Conservation (phyloP, 2,329 filamentous ascomycete genomes). For the Pyrenophora seminiperda region DNA sequence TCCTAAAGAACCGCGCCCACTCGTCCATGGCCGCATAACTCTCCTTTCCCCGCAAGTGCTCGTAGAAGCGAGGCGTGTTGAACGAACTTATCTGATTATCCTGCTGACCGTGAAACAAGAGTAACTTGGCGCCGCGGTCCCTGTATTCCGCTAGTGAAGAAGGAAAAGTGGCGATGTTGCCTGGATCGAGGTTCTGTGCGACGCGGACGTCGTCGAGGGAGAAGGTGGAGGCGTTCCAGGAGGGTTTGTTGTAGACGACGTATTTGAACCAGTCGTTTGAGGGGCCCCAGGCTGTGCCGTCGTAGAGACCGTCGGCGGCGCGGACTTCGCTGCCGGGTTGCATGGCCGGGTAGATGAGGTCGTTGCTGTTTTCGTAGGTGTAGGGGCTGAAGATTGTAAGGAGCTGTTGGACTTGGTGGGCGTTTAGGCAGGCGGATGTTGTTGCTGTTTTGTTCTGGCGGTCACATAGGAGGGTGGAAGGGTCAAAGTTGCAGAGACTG, state of each 20-base stretch:
- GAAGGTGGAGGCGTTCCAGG: slow-evolving; percentile 29
- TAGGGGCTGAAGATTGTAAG: slow-evolving; percentile 51
- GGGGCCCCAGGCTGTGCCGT: slow-evolving; percentile 46
- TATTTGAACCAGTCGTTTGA: slow-evolving; percentile 54
- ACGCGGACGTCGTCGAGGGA: slow-evolving; percentile 29
- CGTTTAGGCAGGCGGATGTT: slow-evolving; percentile 51
- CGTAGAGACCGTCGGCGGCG: slow-evolving; percentile 46
- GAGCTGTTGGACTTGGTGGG: slow-evolving; percentile 52
- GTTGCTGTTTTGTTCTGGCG: slow-evolving; percentile 15
- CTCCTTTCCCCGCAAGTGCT: slow-evolving; percentile 41
- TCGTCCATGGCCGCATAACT: slow-evolving; percentile 23
- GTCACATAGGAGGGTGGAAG: slow-evolving; percentile 46
- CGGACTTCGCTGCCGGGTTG: slow-evolving; percentile 54
- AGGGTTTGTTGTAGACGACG: slow-evolving; percentile 49
- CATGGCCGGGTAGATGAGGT: slow-evolving; percentile 56
- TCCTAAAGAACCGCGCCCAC: slow-evolving; percentile 57
- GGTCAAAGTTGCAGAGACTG: slow-evolving; percentile 43
- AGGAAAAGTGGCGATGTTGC: slow-evolving; percentile 45
- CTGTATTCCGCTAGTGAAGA: slow-evolving; percentile 41
- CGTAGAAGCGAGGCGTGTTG: slow-evolving; percentile 54
- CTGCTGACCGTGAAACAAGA: slow-evolving; percentile 52
- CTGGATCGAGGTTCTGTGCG: slow-evolving; percentile 44
- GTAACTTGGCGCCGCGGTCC: slow-evolving; percentile 50
- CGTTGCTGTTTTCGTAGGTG: slow-evolving; percentile 47
- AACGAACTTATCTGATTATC: slow-evolving; percentile 53